Percentiles rank a stretch among this genome's conserved stretches.
Conservation (phyloP, 169 alveolate genomes). For the Cryptosporidium canis region DNA sequence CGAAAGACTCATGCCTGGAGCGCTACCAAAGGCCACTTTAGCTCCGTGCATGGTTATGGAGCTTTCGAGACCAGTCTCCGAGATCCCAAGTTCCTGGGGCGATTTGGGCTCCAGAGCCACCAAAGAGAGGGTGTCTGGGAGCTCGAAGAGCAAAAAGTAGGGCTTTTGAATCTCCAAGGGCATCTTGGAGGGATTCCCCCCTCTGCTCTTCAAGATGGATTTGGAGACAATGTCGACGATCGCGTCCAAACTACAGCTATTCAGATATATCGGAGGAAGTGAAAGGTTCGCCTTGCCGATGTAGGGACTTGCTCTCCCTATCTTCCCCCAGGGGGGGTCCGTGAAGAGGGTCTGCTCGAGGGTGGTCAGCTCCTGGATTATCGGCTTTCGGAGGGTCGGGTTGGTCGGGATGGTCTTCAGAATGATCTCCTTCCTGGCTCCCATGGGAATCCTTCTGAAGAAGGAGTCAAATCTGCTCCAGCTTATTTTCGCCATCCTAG, state of each 20-base stretch:
- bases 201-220: conserved; percentile 26
- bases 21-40: not conserved
- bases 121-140: conserved; percentile 14
- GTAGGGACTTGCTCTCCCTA: conserved; percentile 14
- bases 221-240: conserved; percentile 50
- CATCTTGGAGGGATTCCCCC: not conserved
- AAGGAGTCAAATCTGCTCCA: conserved; percentile 67
- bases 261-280: conserved; percentile 36
- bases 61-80: not conserved
- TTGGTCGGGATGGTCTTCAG: conserved; percentile 35
- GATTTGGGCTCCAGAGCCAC: conserved; percentile 43
- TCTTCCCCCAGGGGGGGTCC: conserved; percentile 59
- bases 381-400: not conserved
- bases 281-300: conserved; percentile 19
- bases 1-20: not conserved
- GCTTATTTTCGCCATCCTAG: conserved; percentile 51
- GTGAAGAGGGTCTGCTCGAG: conserved; percentile 15
- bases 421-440: conserved; percentile 30
- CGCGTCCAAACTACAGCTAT: conserved; percentile 33
- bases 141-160: conserved; percentile 19
- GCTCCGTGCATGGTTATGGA: not conserved
- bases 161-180: conserved; percentile 36
- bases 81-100: not conserved
- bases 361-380: conserved; percentile 4
- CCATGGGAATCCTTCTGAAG: conserved; percentile 52